Evolutionary conservation across 2,329 filamentous ascomycete genomes (phyloP).

Genomic region (Epichloe bromicola): DNA sequence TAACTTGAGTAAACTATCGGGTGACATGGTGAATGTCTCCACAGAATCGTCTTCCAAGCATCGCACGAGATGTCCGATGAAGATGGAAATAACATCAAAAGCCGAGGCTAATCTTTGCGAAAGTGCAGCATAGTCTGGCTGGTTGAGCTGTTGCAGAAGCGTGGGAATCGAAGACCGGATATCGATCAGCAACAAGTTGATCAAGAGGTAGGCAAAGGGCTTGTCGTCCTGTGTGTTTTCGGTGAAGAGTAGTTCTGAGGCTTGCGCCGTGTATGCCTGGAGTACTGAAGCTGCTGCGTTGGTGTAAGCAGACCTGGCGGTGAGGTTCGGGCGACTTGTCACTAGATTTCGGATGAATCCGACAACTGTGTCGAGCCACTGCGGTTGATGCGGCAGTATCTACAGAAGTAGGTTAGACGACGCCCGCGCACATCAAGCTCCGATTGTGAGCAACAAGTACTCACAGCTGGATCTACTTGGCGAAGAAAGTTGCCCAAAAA

Average conservation of each 20-base stretch:
- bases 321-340: constrained; percentile 39
- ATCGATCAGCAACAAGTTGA: constrained; percentile 54
- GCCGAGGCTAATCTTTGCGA: constrained; percentile 44
- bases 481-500: constrained; percentile 42
- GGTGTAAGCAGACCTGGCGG: constrained; percentile 45
- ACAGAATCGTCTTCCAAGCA: constrained; percentile 35
- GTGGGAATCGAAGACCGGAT: constrained; percentile 49
- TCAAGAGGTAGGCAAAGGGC: constrained; percentile 47
- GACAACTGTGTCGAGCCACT: constrained; percentile 38
- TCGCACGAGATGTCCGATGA: constrained; percentile 43
- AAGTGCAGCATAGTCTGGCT: constrained; percentile 34
- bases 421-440: no score
- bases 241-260: constrained; percentile 39
- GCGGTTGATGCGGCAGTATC: constrained; percentile 34
- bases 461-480: constrained; percentile 34
- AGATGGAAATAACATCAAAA: constrained; percentile 49
- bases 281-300: constrained; percentile 45
- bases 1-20: constrained; percentile 48
- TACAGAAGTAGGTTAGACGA: constrained; percentile 12
- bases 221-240: constrained; percentile 30
- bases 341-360: constrained; percentile 39
- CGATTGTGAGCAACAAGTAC: constrained; percentile 7
- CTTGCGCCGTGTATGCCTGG: constrained; percentile 35
- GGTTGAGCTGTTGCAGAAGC: constrained; percentile 45
- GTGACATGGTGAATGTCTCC: constrained; percentile 32